Evolutionary conservation across 495 filamentous ascomycete species (phyloP).

Genomic region (Penicillium alfredii): DNA sequence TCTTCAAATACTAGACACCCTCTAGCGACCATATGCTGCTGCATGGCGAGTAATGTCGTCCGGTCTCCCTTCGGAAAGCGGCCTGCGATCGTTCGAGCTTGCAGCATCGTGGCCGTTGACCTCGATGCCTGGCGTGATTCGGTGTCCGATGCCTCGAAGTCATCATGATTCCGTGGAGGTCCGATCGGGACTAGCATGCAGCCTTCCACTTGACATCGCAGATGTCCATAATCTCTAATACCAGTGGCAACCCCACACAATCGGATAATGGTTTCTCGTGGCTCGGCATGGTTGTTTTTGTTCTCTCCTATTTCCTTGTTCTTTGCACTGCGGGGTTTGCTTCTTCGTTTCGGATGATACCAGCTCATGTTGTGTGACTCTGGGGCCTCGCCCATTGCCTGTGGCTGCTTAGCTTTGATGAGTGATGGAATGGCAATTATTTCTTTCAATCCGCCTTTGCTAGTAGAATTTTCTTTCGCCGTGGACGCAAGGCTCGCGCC

Average conservation of each 20-base stretch:
- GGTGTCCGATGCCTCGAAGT: constrained; percentile 14
- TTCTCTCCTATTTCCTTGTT: constrained; percentile 11
- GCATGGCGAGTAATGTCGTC: too few species aligned
- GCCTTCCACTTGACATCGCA: constrained; percentile 25
- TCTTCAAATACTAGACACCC: constrained; percentile 48
- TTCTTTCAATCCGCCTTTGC: constrained; percentile 4
- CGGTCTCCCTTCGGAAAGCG: constrained; percentile 1
- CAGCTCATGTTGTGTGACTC: constrained; percentile 33
- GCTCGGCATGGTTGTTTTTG: constrained; percentile 6
- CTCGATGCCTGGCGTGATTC: constrained; percentile 6
- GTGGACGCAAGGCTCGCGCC: too few species aligned
- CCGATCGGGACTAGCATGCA: constrained; percentile 29
- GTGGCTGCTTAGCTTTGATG: constrained; percentile 29
- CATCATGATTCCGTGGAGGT: constrained; percentile 27
- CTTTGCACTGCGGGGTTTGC: constrained; percentile 11
- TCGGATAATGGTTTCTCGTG: constrained; percentile 11
- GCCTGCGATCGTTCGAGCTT: constrained; percentile 2
- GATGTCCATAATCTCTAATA: constrained; percentile 28
- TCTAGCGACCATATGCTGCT: too few species aligned
- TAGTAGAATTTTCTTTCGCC: too few species aligned
- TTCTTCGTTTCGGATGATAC: constrained; percentile 38
- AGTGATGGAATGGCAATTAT: constrained; percentile 30
- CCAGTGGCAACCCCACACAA: too few species aligned
- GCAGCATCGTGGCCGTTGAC: background rate
- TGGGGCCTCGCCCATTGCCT: constrained; percentile 30